Percentiles rank a stretch among this genome's conserved stretches.
Evolutionary conservation across 768 basidiomycete genomes (phyloP).

Genomic region (Calocybe cyanea): DNA sequence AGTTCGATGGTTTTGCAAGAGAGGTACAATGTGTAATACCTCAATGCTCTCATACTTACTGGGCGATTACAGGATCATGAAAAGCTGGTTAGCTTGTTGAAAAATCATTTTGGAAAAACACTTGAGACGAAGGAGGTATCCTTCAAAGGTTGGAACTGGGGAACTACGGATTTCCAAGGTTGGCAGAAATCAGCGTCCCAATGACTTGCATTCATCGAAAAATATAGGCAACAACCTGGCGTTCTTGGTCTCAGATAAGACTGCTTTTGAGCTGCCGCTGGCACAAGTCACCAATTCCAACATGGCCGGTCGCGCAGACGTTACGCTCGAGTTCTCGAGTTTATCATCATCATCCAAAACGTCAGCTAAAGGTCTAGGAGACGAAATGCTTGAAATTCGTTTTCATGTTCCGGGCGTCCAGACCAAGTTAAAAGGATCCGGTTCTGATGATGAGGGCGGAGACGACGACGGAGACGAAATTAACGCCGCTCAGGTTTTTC

Average conservation of each 20-base stretch:
- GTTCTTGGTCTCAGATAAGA: conserved; percentile 85
- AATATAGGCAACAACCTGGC: conserved; percentile 80
- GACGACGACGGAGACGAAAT: conserved; percentile 74
- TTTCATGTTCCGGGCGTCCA: conserved; percentile 90
- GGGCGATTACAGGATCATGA: conserved; percentile 75
- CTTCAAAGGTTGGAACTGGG: conserved; percentile 99
- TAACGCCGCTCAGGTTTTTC: conserved; percentile 94
- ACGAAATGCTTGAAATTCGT: conserved; percentile 94
- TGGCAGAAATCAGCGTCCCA: conserved; percentile 16
- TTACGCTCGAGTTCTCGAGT: conserved; percentile 90
- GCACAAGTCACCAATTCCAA: conserved; percentile 91
- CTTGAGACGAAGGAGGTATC: conserved; percentile 84
- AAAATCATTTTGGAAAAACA: conserved; percentile 82
- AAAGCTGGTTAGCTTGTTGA: conserved; percentile 71
- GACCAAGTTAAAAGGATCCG: conserved; percentile 49
- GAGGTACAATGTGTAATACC: conserved; percentile 54
- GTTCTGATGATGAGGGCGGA: conserved; percentile 71
- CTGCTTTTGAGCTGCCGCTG: conserved; percentile 87
- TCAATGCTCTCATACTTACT: not conserved
- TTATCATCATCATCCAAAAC: conserved; percentile 42
- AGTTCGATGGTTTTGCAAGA: conserved; percentile 91
- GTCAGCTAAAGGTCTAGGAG: conserved; percentile 41
- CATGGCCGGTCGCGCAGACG: conserved; percentile 95
- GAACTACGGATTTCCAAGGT: conserved; percentile 93
- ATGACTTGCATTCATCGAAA: not conserved